A percentile compares a stretch with the other conserved stretches of the same genome.
phyloP scores from a whole-genome alignment of 1,284 basidiomycete species.

The Xanthoconium separans region DNA sequence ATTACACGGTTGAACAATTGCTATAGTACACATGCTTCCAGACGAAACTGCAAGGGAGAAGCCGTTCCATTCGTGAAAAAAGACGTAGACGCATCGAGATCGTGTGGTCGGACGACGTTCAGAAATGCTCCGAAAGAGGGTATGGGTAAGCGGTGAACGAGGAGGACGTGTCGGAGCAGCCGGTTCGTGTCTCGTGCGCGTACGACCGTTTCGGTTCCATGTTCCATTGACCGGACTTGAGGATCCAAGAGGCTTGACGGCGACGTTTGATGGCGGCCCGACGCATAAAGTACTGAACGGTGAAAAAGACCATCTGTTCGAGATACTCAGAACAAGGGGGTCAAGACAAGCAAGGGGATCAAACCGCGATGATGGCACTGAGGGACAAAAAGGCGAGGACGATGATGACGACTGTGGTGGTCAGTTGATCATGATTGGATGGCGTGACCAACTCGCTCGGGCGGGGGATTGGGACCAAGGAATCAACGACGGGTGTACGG shows the following conservation, averaged over 20 bases:
- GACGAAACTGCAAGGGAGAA: not conserved
- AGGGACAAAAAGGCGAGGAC: not conserved
- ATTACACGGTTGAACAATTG: slow-evolving; percentile 4
- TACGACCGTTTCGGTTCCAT: slow-evolving; percentile 16
- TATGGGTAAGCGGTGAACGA: slow-evolving; percentile 20
- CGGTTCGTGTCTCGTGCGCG: slow-evolving; percentile 10
- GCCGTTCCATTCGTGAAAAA: not conserved
- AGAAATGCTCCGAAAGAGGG: slow-evolving; percentile 21
- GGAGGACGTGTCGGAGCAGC: slow-evolving; percentile 17
- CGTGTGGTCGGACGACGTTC: not conserved
- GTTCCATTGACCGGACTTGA: slow-evolving; percentile 22
- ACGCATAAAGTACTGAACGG: slow-evolving; percentile 15
- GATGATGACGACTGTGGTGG: not conserved
- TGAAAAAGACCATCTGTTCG: slow-evolving; percentile 13
- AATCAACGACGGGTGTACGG: slow-evolving; percentile 15
- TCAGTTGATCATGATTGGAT: not conserved
- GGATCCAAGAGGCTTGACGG: slow-evolving; percentile 29
- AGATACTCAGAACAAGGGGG: slow-evolving; percentile 2
- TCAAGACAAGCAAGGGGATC: not conserved
- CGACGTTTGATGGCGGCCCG: slow-evolving; percentile 22
- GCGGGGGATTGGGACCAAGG: slow-evolving; percentile 7
- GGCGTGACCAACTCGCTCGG: not conserved
- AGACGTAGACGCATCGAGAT: not conserved
- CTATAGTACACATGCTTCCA: not conserved
- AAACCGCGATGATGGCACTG: slow-evolving; percentile 11